Evolutionary conservation across 768 basidiomycete genomes (phyloP).

Genomic region (Amanita pseudoporphyria): DNA sequence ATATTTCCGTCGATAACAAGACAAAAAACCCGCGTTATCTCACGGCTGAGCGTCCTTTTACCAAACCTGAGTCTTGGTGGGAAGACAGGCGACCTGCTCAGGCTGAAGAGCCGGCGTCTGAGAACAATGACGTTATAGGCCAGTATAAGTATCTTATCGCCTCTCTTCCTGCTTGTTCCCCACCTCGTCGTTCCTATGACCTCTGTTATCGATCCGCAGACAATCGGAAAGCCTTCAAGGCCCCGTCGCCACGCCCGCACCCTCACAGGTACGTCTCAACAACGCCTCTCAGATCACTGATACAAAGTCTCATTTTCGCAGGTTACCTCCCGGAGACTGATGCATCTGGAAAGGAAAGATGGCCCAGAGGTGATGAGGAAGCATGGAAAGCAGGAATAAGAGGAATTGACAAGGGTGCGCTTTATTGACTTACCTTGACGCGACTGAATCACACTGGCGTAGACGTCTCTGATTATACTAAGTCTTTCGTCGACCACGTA

Average conservation of each 20-base stretch:
- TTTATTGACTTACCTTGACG: neutral
- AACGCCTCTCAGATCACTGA: neutral
- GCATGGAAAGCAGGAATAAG: conserved; percentile 61
- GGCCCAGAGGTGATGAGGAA: conserved; percentile 74
- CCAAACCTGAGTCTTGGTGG: neutral
- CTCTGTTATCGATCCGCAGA: conserved; percentile 52
- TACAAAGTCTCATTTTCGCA: conserved; percentile 18
- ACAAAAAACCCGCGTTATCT: neutral
- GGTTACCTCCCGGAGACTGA: conserved; percentile 77
- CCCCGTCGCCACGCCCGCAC: conserved; percentile 62
- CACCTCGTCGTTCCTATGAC: conserved; percentile 36
- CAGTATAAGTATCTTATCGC: conserved; percentile 6
- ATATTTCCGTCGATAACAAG: neutral
- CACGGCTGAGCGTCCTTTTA: neutral
- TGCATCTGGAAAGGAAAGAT: conserved; percentile 69
- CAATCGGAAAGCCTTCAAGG: conserved; percentile 52
- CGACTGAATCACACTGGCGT: conserved; percentile 3
- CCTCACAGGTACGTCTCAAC: conserved; percentile 38
- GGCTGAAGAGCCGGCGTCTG: neutral
- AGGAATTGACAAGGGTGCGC: conserved; percentile 43
- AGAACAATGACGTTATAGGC: neutral
- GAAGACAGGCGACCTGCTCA: neutral
- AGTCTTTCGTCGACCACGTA: conserved; percentile 72
- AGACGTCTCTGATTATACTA: conserved; percentile 59
- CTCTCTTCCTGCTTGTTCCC: neutral